Conservation (phyloP, 805 yeast genomes). For the Saturnispora besseyi region DNA sequence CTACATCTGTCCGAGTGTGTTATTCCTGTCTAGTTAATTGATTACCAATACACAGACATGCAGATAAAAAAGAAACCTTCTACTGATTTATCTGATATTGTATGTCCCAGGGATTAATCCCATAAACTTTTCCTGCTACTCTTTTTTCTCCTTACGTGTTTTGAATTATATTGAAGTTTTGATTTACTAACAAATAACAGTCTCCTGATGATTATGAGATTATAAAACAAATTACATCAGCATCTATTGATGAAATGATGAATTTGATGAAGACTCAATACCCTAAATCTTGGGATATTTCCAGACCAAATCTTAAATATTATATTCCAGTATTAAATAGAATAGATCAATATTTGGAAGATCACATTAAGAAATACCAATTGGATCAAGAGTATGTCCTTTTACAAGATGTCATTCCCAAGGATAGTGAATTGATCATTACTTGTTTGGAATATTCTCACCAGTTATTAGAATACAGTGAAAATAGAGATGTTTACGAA, state of each 20-base stretch:
- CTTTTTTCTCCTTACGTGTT: too few relatives aligned
- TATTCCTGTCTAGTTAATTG: neutral
- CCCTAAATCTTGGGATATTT: slow-evolving; percentile 25
- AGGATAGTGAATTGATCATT: slow-evolving; percentile 40
- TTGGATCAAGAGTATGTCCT: slow-evolving; percentile 38
- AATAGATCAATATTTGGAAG: slow-evolving; percentile 59
- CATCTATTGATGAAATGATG: slow-evolving; percentile 19
- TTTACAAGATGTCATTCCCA: slow-evolving; percentile 34
- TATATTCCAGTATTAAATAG: slow-evolving; percentile 74
- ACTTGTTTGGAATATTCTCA: slow-evolving; percentile 55
- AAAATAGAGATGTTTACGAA: slow-evolving; percentile 58
- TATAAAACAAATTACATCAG: slow-evolving; percentile 13
- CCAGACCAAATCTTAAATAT: slow-evolving; percentile 45
- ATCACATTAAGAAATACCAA: slow-evolving; percentile 43
- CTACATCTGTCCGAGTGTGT: neutral
- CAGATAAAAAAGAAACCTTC: neutral
- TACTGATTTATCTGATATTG: slow-evolving; percentile 4
- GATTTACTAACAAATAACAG: slow-evolving; percentile 13
- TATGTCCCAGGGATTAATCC: neutral
- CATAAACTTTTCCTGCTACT: too few relatives aligned
- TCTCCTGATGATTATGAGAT: slow-evolving; percentile 15
- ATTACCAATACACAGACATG: neutral
- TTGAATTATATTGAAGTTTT: neutral
- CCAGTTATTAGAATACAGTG: slow-evolving; percentile 57
- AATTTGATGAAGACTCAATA: slow-evolving; percentile 13